These are phyloP conservation scores for Rhododendron simsii DNA, from an alignment of 148 eudicot species.

Conservation along the genomic window DNA sequence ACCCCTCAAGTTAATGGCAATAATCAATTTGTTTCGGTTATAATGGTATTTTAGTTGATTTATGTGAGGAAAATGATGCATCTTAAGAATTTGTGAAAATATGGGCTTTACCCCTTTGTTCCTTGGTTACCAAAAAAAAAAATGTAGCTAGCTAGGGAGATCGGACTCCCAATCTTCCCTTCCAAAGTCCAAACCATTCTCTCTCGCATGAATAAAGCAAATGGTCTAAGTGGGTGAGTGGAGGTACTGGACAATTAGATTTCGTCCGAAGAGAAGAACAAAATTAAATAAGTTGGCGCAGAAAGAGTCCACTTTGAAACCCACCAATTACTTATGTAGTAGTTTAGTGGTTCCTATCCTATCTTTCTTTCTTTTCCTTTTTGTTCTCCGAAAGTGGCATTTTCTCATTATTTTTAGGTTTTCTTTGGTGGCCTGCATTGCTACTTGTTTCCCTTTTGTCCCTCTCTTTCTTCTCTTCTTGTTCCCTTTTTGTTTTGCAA, in stretches of 20 bases:
- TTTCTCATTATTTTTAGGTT: not conserved
- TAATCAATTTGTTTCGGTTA: no score
- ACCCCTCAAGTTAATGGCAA: not conserved
- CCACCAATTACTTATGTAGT: not conserved
- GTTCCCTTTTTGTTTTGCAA: not conserved
- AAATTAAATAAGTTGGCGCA: not conserved
- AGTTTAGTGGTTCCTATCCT: not conserved
- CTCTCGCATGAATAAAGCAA: not conserved
- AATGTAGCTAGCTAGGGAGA: not conserved
- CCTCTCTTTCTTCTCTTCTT: not conserved
- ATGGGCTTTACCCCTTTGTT: no score
- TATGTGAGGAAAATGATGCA: no score
- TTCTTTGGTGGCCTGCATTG: not conserved
- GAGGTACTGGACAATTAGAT: not conserved
- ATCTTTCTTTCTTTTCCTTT: not conserved
- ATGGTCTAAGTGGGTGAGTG: not conserved
- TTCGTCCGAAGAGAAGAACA: not conserved
- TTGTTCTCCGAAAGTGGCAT: slow-evolving; percentile 1
- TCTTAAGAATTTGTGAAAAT: no score
- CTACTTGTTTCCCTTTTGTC: not conserved
- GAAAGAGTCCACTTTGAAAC: not conserved
- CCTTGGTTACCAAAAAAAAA: no score
- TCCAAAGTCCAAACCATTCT: not conserved
- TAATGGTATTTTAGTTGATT: no score
- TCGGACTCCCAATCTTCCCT: not conserved